Base-by-base conservation (phyloP, 129 eudicot species). In the Tanacetum coccineum region DNA sequence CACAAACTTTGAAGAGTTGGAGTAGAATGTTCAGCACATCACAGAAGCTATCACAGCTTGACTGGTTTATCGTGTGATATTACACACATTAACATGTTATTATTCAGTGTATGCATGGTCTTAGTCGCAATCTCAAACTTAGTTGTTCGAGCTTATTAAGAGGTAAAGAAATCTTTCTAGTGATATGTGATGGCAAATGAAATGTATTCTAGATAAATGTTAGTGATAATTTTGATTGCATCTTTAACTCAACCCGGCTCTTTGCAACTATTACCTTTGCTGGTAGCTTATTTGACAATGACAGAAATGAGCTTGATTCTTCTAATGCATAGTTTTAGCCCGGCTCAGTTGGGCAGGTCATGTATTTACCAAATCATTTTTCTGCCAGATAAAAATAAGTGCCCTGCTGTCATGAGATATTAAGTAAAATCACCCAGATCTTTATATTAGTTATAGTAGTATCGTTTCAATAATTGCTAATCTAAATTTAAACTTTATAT, bases 301-400 rank as follows among this genome's bases (percentile, higher is more conserved):
- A 18, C 17, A 15, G 54, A 66, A 66, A 39, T 40, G 52, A 57
- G 68, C 40, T 19, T 69, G 42, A 49, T 50, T 36, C 66, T 50
- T 70, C 59, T 59, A 51, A 59, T 51, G 36, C 62, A 71, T 76
- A 49, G 79, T 67, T 60, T 78, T 53, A 21, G 59, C 91, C 86
- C 78, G 77, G 90, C 78, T 82, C 83, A 69, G 56, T 67, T 84
- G 87, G 74, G 79, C 85, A 81, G 85, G 90, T 70, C 25, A 45
- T 59, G 83, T 81, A 79, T 89, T 89, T 68, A 90, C 95, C 14
- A 12, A 39, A 45, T 81, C 85, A 68, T 90, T 90, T 82, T 72
- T 84, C 81, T 90, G 97, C 97, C n/a, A 90, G 97, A 90, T 90
- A 67, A 73, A 64, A 25, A 59, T 74, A 85, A 77, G 68, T 75